Base-by-base conservation (phyloP, 331 rosid species). In the Pyracantha coccinea region DNA sequence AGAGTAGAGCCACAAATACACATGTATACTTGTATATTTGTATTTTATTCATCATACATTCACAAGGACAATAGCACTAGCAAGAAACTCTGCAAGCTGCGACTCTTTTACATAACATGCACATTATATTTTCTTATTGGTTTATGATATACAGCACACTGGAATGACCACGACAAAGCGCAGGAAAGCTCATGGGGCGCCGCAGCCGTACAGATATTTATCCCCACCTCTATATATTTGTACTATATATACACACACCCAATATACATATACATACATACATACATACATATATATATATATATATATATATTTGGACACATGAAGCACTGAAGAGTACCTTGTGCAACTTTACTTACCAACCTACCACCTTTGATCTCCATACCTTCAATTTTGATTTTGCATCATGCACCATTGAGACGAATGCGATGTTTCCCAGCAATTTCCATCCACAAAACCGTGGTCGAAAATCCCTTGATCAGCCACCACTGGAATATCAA, bases 331-430 rank as follows among this genome's bases (percentile, higher is more conserved):
- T 38, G 45, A 38, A 38, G 45, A 38, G 14, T 38, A 38, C 45
- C 45, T 38, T 38, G 45, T 60, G n/a, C 66, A 16, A 62, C 41
- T 16, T 28, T 10, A 17, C 29, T 62, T 28, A 28, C 41, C 20
- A 60, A 25, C n/a, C 38, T 15, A 62, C 21, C 38, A 2, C 32
- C 33, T 29, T 7, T 16, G 4, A 28, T 14, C 38, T 28, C 33
- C 14, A 13, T 9, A 17, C 20, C 69, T 65, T 31, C 13, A 19
- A 23, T 59, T 55, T 55, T 11, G 6, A 3, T 38, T 47, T 80
- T 69, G 89, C 45, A 38, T 38, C 78, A 83, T 69, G 88, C 91
- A 84, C 92, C 93, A 87, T 4, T 87, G 85, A 59, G 86, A 75
- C 1, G 17, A 31, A 21, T 79, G 91, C 70, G 69, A 9, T 11